Base-by-base conservation (phyloP, 768 basidiomycete genomes). In the Phaffia tasmanica region DNA sequence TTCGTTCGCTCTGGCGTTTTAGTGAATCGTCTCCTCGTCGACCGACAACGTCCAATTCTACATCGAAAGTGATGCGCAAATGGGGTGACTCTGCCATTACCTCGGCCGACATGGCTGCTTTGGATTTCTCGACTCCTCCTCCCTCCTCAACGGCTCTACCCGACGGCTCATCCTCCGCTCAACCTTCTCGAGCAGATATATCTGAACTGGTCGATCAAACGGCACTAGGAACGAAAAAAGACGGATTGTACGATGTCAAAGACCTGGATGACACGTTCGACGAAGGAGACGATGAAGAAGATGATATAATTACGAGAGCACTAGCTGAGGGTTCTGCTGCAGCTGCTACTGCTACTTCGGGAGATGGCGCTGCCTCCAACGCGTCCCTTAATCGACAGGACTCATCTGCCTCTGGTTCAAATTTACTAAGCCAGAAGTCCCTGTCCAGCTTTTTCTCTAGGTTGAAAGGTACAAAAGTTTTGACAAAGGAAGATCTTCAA, bases 21-120 rank as follows among this genome's bases (percentile, higher is more conserved):
- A 57, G 25, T 27, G 27, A n/a, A 18, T 21, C 55, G 56, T 54
- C 23, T 27, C 54, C 25, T 32, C 15, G 16, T 18, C 30, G 25
- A 11, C 8, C 57, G 3, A 27, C 57, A 5, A 29, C 57, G 8
- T 21, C 18, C 19, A 29, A 7, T 27, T 23, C 48, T 42, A 57
- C 23, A 54, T 75, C 81, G 3, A 91, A 92, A 77, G 72, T 79
- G 18, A 86, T 86, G 75, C 85, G 95, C 35, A 98, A 91, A 78
- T 99, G 95, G 95, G 90, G 86, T 27, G 84, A 94, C 72, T 60
- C 65, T 7, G 21, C 81, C 1, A 85, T 87, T 3, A 85, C 84
- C 14, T 88, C 89, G 70, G 81, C 82, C 19, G 95, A 98, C 70
- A 94, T 98, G 89, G 89, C 86, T 6, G 85, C 87, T 51, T 82